Evolutionary conservation across 2,329 filamentous ascomycete genomes (phyloP), one percentile per base, ranked within the genome.

Genomic region (Pseudonectria foliicola): DNA sequence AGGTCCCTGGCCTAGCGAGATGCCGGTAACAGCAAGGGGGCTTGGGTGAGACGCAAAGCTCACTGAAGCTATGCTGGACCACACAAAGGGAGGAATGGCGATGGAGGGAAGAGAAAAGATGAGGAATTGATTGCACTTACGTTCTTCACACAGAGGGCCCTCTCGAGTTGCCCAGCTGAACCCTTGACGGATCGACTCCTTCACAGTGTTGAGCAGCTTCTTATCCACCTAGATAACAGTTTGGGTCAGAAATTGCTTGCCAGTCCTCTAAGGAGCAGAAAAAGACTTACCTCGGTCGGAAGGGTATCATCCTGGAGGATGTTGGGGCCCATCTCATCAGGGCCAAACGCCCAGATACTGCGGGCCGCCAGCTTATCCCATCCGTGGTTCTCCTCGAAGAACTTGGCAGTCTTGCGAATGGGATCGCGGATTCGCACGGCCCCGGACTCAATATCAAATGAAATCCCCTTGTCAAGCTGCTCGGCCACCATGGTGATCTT

Each of bases 401-500:
- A 96, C 54, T 92, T 93, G 51, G 89, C 90, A 27, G 93, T 92
- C 57, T 90, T 89, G 37, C 89, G 82, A 28, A 92, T 84, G 3
- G 92, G 89, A 50, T 96, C 90, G 44, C 84, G 86, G 64, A 98
- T 95, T 53, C 77, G 88, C 50, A 98, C 89, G 36, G 77, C 82
- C 16, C 90, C 89, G 31, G 77, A 80, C 65, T 98, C 92, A 44
- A 98, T 96, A 52, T 98, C 92, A 52, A 85, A 81, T 5, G 90
- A 87, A 43, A 98, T 94, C 12, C 92, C 92, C 50, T 93, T 85
- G 48, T 98, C 92, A 11, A 98, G 68, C 24, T 92, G 90, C 60
- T 98, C 92, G 4, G 92, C 92, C 38, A 96, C 85, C 86, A 98
- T 95, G 25, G 92, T 96, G 53, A 98, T 84, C 61, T 94, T 95